Evolutionary conservation across 2,329 filamentous ascomycete genomes (phyloP).

Genomic region (Geosmithia putterillii): DNA sequence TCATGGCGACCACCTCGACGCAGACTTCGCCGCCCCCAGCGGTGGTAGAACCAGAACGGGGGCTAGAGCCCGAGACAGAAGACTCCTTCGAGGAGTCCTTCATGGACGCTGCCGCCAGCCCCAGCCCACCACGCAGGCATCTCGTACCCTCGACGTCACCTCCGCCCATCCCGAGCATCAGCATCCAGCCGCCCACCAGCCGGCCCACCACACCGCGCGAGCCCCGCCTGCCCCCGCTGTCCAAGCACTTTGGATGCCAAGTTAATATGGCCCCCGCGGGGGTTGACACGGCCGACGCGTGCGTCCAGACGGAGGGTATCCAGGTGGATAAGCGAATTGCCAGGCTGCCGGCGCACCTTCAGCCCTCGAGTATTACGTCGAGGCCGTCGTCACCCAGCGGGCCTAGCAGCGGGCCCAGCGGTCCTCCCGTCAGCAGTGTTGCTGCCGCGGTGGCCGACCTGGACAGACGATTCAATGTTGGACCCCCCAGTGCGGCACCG

Average conservation of each 20-base stretch:
- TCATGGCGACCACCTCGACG: conserved; percentile 44
- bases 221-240: conserved; percentile 65
- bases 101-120: too few relatives aligned
- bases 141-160: conserved; percentile 18
- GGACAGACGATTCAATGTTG: conserved; percentile 34
- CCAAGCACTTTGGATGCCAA: conserved; percentile 75
- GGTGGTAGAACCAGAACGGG: neutral
- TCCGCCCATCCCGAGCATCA: conserved; percentile 68
- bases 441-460: conserved; percentile 11
- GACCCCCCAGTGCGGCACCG: conserved; percentile 40
- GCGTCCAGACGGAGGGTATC: conserved; percentile 82
- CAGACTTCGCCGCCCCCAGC: conserved; percentile 37
- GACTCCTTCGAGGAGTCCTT: too few relatives aligned
- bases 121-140: too few relatives aligned
- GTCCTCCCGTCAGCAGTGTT: too few relatives aligned
- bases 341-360: conserved; percentile 63
- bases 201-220: conserved; percentile 68
- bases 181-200: conserved; percentile 79
- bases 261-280: conserved; percentile 32
- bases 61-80: neutral
- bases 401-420: too few relatives aligned
- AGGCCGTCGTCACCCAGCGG: conserved; percentile 43
- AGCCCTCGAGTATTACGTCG: conserved; percentile 63
- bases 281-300: conserved; percentile 16
- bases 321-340: conserved; percentile 67